Conservation (phyloP, 306 rosid species). For the Gleditsia sinensis region DNA sequence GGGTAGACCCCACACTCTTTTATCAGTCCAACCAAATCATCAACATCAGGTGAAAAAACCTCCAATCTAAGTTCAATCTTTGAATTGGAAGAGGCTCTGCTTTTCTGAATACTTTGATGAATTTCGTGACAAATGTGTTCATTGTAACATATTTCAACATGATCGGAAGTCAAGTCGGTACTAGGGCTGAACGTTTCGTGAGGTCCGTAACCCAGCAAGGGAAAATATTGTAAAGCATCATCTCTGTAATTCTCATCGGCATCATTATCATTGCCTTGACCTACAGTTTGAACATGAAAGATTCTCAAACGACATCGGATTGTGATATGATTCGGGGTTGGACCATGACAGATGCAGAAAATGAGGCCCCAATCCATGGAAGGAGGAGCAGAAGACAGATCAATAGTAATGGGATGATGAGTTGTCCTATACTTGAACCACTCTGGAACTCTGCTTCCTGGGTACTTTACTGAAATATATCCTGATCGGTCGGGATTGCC, state of each 20-base stretch:
- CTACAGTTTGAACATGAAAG: no score
- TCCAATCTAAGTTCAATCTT: background rate
- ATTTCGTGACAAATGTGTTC: no score
- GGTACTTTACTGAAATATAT: background rate
- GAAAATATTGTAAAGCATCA: no score
- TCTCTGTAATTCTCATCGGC: no score
- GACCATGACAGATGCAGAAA: background rate
- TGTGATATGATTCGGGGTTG: no score
- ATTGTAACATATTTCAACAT: background rate
- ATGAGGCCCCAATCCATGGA: background rate
- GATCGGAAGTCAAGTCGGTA: background rate
- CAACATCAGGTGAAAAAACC: no score
- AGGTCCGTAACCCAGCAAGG: no score
- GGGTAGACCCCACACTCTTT: conserved; percentile 18
- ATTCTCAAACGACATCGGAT: no score
- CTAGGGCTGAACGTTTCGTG: no score
- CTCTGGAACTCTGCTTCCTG: conserved; percentile 2
- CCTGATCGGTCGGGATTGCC: no score
- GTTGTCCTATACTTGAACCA: conserved; percentile 2
- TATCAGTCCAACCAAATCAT: no score
- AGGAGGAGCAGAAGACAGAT: background rate
- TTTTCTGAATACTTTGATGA: background rate
- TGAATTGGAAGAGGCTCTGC: background rate
- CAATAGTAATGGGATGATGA: background rate
- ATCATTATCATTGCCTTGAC: no score